These are phyloP conservation scores for Apiospora aurea DNA, from an alignment of 2,329 filamentous ascomycete species.

Conservation along the genomic window DNA sequence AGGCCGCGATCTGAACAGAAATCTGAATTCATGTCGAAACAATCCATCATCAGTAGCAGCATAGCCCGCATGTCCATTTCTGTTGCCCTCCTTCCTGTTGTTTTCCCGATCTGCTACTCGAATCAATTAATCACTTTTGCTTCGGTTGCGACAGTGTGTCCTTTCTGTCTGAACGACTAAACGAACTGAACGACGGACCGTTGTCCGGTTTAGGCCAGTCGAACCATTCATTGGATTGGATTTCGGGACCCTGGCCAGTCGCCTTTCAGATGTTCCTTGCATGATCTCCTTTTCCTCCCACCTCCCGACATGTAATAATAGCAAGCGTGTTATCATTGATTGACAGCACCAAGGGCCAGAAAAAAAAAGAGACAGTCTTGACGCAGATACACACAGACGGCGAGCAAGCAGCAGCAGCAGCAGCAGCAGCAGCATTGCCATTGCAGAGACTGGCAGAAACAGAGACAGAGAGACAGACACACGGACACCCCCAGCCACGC, in stretches of 20 bases:
- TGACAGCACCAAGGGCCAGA: background rate
- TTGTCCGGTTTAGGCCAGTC: constrained; percentile 3
- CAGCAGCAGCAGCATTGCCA: background rate
- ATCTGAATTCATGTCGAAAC: constrained; percentile 1
- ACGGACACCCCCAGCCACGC: constrained; percentile 10
- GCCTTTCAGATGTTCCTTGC: background rate
- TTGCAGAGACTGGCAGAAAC: background rate
- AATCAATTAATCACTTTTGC: background rate
- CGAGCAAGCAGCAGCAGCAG: background rate
- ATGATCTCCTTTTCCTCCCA: constrained; percentile 15
- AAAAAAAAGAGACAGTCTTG: background rate
- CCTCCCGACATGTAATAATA: constrained; percentile 20
- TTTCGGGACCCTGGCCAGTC: background rate
- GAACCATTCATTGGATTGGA: constrained; percentile 2
- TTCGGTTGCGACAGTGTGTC: background rate
- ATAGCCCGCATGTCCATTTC: background rate
- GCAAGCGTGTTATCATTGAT: constrained; percentile 9
- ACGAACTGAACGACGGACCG: constrained; percentile 10
- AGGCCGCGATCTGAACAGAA: constrained; percentile 6
- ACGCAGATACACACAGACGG: background rate
- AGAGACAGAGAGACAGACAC: background rate
- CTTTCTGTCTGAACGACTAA: background rate
- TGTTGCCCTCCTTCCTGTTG: background rate
- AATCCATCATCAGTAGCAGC: background rate
- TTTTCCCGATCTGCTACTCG: background rate